Conservation (phyloP, 1,284 basidiomycete genomes). For the Serendipita sp. region DNA sequence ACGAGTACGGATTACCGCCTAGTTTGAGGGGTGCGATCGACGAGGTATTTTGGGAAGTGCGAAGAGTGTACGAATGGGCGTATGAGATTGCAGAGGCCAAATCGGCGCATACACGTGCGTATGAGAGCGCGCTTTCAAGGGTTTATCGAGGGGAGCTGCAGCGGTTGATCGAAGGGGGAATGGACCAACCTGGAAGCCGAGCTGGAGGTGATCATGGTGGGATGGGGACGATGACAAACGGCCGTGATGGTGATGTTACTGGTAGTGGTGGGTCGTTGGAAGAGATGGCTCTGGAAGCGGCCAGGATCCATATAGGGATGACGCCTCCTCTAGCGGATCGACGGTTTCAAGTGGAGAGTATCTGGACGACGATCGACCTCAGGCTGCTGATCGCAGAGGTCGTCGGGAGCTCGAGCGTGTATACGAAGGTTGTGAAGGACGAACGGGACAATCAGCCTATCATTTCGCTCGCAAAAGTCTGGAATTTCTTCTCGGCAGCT, state of each 20-base stretch:
- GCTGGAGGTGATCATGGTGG: slow-evolving; percentile 16
- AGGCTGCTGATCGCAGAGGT: slow-evolving; percentile 26
- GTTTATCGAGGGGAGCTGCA: slow-evolving; percentile 36
- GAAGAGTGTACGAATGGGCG: slow-evolving; percentile 26
- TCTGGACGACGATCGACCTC: slow-evolving; percentile 32
- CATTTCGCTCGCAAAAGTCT: slow-evolving; percentile 20
- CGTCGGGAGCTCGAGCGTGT: too few relatives aligned
- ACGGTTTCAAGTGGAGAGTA: slow-evolving; percentile 40
- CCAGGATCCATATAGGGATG: slow-evolving; percentile 35
- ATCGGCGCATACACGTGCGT: slow-evolving; percentile 36
- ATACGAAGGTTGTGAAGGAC: neutral
- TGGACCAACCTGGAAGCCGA: slow-evolving; percentile 26
- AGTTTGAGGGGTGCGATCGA: slow-evolving; percentile 26
- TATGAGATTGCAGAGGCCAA: slow-evolving; percentile 27
- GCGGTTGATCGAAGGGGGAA: slow-evolving; percentile 21
- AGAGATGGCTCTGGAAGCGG: slow-evolving; percentile 30
- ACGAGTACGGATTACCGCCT: slow-evolving; percentile 21
- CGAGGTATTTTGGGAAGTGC: slow-evolving; percentile 20
- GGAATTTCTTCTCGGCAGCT: slow-evolving; percentile 10
- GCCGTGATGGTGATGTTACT: too few relatives aligned
- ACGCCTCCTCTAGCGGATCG: slow-evolving; percentile 38
- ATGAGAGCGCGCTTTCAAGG: slow-evolving; percentile 36
- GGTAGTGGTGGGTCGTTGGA: too few relatives aligned
- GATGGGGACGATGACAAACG: too few relatives aligned
- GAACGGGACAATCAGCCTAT: neutral